Evolutionary conservation across 208 protist species (phyloP).

Genomic region (Novymonas esmeraldas): DNA sequence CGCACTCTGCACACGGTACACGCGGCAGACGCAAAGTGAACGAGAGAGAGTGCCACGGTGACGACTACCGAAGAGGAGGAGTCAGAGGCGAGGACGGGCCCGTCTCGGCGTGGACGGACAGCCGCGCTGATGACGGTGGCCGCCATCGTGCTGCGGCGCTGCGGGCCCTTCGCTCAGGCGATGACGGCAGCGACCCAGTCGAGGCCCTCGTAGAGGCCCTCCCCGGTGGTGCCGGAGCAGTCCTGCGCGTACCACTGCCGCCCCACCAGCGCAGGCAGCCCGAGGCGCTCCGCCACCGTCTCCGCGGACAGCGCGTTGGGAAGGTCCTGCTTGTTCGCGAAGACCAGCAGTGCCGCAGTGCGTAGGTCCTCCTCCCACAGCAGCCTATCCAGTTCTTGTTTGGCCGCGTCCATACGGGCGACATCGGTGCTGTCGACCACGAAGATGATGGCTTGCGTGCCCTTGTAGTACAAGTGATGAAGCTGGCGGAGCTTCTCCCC

Average conservation of each 20-base stretch:
- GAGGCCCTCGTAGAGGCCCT: conserved; percentile 93
- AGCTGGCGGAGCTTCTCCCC: conserved; percentile 96
- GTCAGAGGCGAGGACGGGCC: too few species aligned
- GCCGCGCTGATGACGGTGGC: background rate
- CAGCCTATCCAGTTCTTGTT: conserved; percentile 96
- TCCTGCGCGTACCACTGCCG: conserved; percentile 95
- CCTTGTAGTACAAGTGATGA: conserved; percentile 98
- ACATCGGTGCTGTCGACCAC: conserved; percentile 97
- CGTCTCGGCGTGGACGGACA: background rate
- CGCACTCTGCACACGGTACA: background rate
- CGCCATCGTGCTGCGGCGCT: too few species aligned
- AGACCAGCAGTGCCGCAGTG: conserved; percentile 96
- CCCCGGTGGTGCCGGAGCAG: conserved; percentile 90
- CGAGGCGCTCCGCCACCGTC: conserved; percentile 97
- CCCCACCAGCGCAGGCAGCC: conserved; percentile 92
- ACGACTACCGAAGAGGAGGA: conserved; percentile 2
- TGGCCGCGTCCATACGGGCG: conserved; percentile 91
- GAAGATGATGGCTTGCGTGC: conserved; percentile 97
- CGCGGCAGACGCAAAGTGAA: background rate
- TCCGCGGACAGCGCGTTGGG: conserved; percentile 97
- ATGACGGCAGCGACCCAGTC: conserved; percentile 92
- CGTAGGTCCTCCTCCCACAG: conserved; percentile 97
- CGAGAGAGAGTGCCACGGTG: background rate
- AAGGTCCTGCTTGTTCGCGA: conserved; percentile 99
- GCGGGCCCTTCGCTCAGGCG: conserved; percentile 57